Evolutionary conservation across 2,329 filamentous ascomycete genomes (phyloP).

Genomic region (Cryphonectria parasitica): DNA sequence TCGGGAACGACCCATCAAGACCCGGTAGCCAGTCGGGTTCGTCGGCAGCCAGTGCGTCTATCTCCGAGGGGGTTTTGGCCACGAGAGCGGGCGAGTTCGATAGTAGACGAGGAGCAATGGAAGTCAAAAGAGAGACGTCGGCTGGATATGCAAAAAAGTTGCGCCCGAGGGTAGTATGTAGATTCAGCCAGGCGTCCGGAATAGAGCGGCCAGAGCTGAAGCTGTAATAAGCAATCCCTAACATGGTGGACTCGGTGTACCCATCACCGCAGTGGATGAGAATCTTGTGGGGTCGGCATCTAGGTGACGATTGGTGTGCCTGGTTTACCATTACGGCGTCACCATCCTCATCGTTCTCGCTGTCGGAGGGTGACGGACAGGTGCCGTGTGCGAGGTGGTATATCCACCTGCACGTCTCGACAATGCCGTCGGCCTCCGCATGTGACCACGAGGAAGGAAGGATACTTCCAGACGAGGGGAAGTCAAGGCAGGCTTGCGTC

Average conservation of each 20-base stretch:
- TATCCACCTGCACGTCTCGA: conserved; percentile 90
- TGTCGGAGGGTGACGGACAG: conserved; percentile 38
- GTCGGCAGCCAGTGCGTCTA: conserved; percentile 55
- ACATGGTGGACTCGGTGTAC: conserved; percentile 90
- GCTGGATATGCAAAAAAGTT: conserved; percentile 97
- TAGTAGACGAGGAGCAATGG: conserved; percentile 76
- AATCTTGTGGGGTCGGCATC: conserved; percentile 63
- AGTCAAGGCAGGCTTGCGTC: conserved; percentile 63
- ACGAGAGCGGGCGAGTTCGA: conserved; percentile 65
- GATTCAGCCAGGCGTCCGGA: conserved; percentile 82
- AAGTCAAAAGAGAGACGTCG: conserved; percentile 80
- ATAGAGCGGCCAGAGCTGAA: conserved; percentile 82
- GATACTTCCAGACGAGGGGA: conserved; percentile 93
- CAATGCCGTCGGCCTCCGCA: conserved; percentile 78
- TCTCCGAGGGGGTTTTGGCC: conserved; percentile 55
- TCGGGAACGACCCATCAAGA: conserved; percentile 90
- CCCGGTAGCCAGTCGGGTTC: conserved; percentile 81
- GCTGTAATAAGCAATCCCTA: conserved; percentile 90
- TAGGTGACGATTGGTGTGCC: conserved; percentile 18
- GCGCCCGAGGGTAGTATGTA: conserved; percentile 79
- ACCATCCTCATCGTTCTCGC: conserved; percentile 49
- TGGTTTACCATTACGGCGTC: conserved; percentile 56
- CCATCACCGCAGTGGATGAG: conserved; percentile 94
- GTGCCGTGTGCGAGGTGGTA: conserved; percentile 77
- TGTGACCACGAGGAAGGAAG: conserved; percentile 83